These are phyloP conservation scores for Arthrinium puccinioides DNA, from an alignment of 2,329 filamentous ascomycete genomes.

Conservation along the genomic window DNA sequence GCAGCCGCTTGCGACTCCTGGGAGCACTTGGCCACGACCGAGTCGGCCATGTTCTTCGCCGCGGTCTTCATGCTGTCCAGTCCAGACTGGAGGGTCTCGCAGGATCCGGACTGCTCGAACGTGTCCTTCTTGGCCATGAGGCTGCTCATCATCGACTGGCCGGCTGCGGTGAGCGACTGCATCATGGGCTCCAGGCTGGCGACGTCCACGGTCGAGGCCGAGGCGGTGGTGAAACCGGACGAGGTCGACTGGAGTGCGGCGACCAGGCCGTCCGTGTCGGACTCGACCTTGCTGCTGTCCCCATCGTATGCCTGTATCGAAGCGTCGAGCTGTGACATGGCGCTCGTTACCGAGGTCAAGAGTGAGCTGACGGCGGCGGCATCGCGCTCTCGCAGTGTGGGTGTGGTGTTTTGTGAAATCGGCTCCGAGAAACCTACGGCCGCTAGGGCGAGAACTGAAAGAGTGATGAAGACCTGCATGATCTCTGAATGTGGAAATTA, in stretches of 20 bases:
- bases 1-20: too few relatives aligned
- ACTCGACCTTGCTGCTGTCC: not conserved
- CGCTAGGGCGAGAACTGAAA: too few relatives aligned
- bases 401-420: too few relatives aligned
- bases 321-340: slow-evolving; percentile 2
- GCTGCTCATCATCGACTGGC: not conserved
- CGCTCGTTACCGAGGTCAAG: not conserved
- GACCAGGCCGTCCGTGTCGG: not conserved
- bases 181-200: slow-evolving; percentile 1
- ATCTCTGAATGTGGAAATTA: too few relatives aligned
- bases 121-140: not conserved
- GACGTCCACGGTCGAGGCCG: not conserved
- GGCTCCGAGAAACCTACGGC: too few relatives aligned
- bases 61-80: not conserved
- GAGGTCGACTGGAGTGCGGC: not conserved
- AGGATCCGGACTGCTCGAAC: slow-evolving; percentile 1
- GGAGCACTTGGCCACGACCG: slow-evolving; percentile 1
- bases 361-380: not conserved
- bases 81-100: not conserved
- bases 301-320: not conserved
- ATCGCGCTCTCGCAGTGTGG: too few relatives aligned
- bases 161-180: not conserved
- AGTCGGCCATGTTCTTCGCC: not conserved
- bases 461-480: too few relatives aligned
- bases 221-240: not conserved